Base-by-base conservation (phyloP, 441 rosid genomes). In the Eutrema salsugineum region DNA sequence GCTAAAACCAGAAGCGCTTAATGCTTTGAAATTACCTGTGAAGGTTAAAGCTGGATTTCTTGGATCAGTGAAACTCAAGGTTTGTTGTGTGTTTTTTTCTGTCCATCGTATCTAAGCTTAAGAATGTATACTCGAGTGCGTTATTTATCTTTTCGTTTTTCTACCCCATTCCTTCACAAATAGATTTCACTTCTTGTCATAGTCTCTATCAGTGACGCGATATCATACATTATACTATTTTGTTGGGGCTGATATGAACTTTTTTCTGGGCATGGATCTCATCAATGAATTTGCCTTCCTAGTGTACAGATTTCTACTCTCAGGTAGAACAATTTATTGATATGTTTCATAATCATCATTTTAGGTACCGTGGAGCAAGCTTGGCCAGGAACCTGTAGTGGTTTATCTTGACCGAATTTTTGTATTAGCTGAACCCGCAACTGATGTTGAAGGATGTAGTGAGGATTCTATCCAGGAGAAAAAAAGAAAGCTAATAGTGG, bases 331-430 rank as follows among this genome's bases (percentile, higher is more conserved):
- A 70, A 63, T 66, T 51, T 27, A 33, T 39, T 58, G 46, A 66
- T 68, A 15, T 32, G 27, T 64, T 33, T 68, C 63, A 40, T 14
- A 58, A 72, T 32, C 61, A 54, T 54, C 49, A 12, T 79, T 76
- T 57, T 87, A 96, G 99, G 98, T 96, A 68, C 99, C 99, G 8
- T 93, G 99, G 99, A 96, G 94, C 83, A 91, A 94, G 86, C 98
- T 96, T 76, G 99, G 98, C 75, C 98, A 93, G 84, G 99, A 96
- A 66, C 97, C 99, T 32, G 98, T 96, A 72, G 77, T 90, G 63
- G 97, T 96, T 77, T 83, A 69, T 74, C 84, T 96, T 82, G 99
- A 96, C 86, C 87, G 89, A 19, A 93, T 96, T 64, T 96, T 81
- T 81, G 82, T 96, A 56, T 80, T 94, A 69, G 98, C 97, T 42